Percentiles rank a stretch among this genome's conserved stretches.
Conservation (phyloP, 148 eudicot genomes). For the Chenopodium album region DNA sequence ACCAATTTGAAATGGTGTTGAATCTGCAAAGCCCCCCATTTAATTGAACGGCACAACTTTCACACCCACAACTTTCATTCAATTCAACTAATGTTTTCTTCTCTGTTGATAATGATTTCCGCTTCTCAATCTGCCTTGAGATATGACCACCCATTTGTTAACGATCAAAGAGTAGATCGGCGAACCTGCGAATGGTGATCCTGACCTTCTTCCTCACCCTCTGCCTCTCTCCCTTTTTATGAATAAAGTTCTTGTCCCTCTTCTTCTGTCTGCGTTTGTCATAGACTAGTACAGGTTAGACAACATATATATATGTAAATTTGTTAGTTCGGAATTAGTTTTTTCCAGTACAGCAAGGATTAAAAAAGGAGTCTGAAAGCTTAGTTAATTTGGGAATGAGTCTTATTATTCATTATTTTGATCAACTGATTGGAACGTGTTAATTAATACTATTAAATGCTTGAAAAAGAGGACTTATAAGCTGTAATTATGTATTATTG, state of each 20-base stretch:
- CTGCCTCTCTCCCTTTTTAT: too few species aligned
- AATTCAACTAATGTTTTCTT: constrained; percentile 55
- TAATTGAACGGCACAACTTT: not conserved
- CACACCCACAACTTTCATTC: constrained; percentile 43
- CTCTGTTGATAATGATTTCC: constrained; percentile 45
- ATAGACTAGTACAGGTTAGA: too few species aligned
- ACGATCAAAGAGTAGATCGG: constrained; percentile 13
- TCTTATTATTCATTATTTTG: not conserved
- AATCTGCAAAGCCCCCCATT: constrained; percentile 50
- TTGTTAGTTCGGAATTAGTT: not conserved
- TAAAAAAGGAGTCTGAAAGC: constrained; percentile 11
- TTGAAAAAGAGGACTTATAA: not conserved
- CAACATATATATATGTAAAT: too few species aligned
- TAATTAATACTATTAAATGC: not conserved
- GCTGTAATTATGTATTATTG: constrained; percentile 15
- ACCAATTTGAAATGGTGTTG: constrained; percentile 45
- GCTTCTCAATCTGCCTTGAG: constrained; percentile 56
- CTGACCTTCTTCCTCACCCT: not conserved
- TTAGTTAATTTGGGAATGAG: constrained; percentile 4
- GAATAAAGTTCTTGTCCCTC: not conserved
- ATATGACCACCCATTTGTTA: constrained; percentile 62
- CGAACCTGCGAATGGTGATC: not conserved
- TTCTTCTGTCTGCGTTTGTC: not conserved
- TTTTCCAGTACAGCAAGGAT: too few species aligned
- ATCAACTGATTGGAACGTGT: not conserved